Evolutionary conservation across 805 yeast species (phyloP), one percentile per base, ranked within the genome.

Genomic region (Nakazawaea ernobii): DNA sequence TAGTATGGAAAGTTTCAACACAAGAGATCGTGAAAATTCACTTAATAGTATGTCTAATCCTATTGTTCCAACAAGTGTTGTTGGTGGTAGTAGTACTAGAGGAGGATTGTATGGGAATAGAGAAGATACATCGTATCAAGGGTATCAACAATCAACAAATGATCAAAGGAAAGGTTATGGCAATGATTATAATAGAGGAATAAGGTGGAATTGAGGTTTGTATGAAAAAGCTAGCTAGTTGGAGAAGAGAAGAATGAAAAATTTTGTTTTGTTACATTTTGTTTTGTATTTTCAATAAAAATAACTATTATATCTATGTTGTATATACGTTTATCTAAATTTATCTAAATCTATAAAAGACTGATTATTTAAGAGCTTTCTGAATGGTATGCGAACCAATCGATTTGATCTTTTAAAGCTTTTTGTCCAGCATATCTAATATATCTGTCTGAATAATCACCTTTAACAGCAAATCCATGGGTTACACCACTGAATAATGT

Each of bases 391-490:
- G 33, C 42, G 42, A 66, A 62, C 63, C 65, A 65, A 32, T 38
- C 42, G 17, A 62, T 55, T 66, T 82, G 77, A 69, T 73, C 75
- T 42, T 57, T 38, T 36, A 84, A 66, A 2, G 82, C 71, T 70
- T 83, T 84, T 52, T 84, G 85, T 62, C 75, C 80, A 36, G 95
- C 89, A 54, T 81, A 82, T 54, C 63, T 71, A 48, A 76, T 77
- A 32, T 55, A 61, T 20, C 84, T 83, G 50, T 69, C 67, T 9
- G 67, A 51, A 32, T 74, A 52, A 60, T 90, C 95, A 49, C 95
- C 96, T 67, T 86, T 84, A 38, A 77, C 81, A 17, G 95, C 79
- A 62, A 71, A 91, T 1, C 97, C 97, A 62, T 91, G 97, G 3
- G 61, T 24, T 24, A 77, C 83, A 48, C 84, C 84, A 30, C 83